Conservation (phyloP, 768 basidiomycete genomes). For the Sutorius australiensis region DNA sequence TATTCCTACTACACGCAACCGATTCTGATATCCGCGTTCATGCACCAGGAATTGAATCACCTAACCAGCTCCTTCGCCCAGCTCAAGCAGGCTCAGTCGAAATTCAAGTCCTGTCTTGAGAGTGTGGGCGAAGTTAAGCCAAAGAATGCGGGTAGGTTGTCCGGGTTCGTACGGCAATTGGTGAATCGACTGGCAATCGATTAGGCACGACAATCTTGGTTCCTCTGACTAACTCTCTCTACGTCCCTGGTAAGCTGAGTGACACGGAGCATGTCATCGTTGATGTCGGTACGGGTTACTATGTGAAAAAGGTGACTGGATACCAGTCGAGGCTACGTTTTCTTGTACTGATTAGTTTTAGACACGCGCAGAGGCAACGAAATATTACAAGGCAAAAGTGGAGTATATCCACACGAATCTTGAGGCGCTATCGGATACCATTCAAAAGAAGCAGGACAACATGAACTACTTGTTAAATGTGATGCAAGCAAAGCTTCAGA, state of each 20-base stretch:
- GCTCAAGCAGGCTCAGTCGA: constrained; percentile 88
- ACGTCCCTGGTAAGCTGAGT: constrained; percentile 86
- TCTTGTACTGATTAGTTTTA: constrained; percentile 31
- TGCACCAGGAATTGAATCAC: constrained; percentile 80
- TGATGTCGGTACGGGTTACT: constrained; percentile 96
- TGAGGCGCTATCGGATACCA: constrained; percentile 82
- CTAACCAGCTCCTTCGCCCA: constrained; percentile 89
- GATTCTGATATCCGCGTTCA: background rate
- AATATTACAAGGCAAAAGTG: constrained; percentile 79
- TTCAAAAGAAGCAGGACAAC: constrained; percentile 89
- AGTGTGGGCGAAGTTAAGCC: constrained; percentile 73
- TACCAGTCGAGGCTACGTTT: constrained; percentile 9
- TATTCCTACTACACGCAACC: background rate
- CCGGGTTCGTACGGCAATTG: background rate
- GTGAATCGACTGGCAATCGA: background rate
- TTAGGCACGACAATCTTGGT: constrained; percentile 86
- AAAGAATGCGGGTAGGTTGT: constrained; percentile 52
- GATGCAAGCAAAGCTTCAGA: constrained; percentile 60
- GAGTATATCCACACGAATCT: constrained; percentile 80
- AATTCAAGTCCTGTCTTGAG: constrained; percentile 85
- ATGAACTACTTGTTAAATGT: constrained; percentile 69
- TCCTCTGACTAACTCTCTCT: constrained; percentile 91
- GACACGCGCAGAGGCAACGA: constrained; percentile 76
- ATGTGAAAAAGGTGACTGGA: constrained; percentile 76
- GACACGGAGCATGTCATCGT: constrained; percentile 87